phyloP scores from a whole-genome alignment of 768 basidiomycete genomes.

The Lyophyllum semitale region DNA sequence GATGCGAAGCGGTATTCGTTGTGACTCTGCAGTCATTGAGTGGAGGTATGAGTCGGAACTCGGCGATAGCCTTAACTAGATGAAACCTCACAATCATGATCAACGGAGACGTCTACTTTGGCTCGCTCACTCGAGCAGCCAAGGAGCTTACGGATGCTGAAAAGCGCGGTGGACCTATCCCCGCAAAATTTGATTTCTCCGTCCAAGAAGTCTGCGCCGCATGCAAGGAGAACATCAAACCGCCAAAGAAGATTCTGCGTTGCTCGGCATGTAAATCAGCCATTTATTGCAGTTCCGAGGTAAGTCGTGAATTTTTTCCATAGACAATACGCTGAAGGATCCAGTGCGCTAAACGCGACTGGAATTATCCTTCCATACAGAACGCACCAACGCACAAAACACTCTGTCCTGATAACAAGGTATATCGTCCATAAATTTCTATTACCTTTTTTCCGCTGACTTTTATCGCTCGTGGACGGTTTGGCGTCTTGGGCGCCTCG shows the following conservation, averaged over 20 bases:
- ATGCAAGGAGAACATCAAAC: constrained; percentile 5
- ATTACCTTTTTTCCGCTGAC: too few relatives aligned
- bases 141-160: not conserved
- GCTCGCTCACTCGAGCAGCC: not conserved
- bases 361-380: constrained; percentile 31
- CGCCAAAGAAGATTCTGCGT: constrained; percentile 9
- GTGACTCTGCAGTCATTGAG: constrained; percentile 21
- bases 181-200: not conserved
- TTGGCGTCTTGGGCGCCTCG: constrained; percentile 34
- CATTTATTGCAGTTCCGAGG: constrained; percentile 23
- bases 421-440: constrained; percentile 27
- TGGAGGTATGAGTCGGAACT: not conserved
- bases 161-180: constrained; percentile 4
- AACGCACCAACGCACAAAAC: constrained; percentile 23
- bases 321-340: not conserved
- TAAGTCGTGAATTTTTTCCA: not conserved
- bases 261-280: constrained; percentile 24
- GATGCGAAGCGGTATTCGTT: constrained; percentile 63
- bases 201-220: constrained; percentile 3
- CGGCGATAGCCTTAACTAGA: not conserved
- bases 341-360: constrained; percentile 22
- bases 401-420: constrained; percentile 38
- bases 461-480: constrained; percentile 36
- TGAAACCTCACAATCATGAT: not conserved
- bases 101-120: not conserved